Evolutionary conservation across 495 filamentous ascomycete genomes (phyloP), one percentile per base, ranked within the genome.

Genomic region (Aspergillus incahuasiensis): DNA sequence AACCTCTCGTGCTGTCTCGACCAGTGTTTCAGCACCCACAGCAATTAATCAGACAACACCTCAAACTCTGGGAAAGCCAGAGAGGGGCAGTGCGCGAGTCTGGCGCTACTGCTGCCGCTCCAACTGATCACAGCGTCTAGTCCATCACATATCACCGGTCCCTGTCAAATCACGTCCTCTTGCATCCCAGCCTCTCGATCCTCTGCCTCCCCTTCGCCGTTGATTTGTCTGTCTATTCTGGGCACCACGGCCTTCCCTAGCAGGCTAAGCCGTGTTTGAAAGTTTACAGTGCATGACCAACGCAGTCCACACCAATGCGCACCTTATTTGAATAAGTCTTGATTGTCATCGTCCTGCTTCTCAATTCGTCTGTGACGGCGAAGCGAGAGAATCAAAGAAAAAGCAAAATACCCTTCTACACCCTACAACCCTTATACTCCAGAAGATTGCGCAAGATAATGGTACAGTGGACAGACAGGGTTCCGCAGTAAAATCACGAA

Each of bases 21-120:
- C 63, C 60, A 66, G 63, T 58, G 63, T 66, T 63, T 66, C 60
- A 63, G 57, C 47, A 34, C 30, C 52, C 30, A 44, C 42, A 48
- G 41, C 13, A 35, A 40, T 40, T 40, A 40, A 40, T 46, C 43
- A 25, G 43, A 46, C 43, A 46, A 46, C 32, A 35, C 6, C 32
- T 35, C 8, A 35, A 9, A 35, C 32, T 35, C 2, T 35, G 19
- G 5, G 24, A 52, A 0, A 24, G 22, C n/a, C 48, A 42, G 24
- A 52, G 45, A 28, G 48, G 48, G 48, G 53, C 58, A 56, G 32
- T 48, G 43, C 48, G 48, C 40, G 46, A 41, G 42, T 12, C 41
- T 48, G 32, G 38, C 58, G 54, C 58, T 61, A 57, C 58, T 57
- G 59, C 51, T 55, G 22, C 46, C 48, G 51, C 52, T 58, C 51